phyloP scores from a whole-genome alignment of 345 rosid species.

The Pseudoturritis turrita region DNA sequence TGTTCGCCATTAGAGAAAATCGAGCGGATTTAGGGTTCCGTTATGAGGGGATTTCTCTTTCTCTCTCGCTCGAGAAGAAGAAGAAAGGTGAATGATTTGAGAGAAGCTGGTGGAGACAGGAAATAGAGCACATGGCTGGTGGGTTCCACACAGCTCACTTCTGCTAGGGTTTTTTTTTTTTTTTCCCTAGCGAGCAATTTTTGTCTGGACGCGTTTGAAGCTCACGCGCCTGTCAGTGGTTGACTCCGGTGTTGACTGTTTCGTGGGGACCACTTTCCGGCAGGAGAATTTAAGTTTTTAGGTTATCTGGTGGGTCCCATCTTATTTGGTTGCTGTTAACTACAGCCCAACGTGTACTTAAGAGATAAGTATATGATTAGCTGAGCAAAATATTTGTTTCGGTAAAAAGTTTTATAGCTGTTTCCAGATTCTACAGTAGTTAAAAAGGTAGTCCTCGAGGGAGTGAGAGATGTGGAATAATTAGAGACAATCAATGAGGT shows the following conservation, averaged over 20 bases:
- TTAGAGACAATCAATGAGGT: neutral
- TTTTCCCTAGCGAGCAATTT: neutral
- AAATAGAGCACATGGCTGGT: constrained; percentile 87
- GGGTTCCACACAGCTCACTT: constrained; percentile 78
- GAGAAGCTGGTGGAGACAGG: constrained; percentile 96
- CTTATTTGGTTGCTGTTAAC: neutral
- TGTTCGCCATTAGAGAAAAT: constrained; percentile 12
- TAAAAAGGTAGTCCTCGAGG: constrained; percentile 7
- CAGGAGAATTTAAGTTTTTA: constrained; percentile 15
- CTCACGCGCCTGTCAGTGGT: constrained; percentile 17
- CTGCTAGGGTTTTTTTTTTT: neutral
- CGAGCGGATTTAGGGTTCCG: neutral
- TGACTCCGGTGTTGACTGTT: constrained; percentile 29
- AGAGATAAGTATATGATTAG: too few relatives aligned
- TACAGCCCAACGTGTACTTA: neutral
- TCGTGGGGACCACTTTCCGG: constrained; percentile 16
- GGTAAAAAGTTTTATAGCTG: too few relatives aligned
- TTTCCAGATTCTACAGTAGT: neutral
- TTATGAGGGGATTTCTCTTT: neutral
- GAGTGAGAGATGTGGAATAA: neutral
- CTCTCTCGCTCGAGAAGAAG: neutral
- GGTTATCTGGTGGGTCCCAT: neutral
- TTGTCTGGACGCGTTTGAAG: constrained; percentile 12
- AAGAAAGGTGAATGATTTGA: neutral
- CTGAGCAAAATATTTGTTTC: too few relatives aligned